A percentile compares a stretch with the other conserved stretches of the same genome.
Evolutionary conservation across 2,329 filamentous ascomycete species (phyloP).

Genomic region (Fusarium verticillioides): DNA sequence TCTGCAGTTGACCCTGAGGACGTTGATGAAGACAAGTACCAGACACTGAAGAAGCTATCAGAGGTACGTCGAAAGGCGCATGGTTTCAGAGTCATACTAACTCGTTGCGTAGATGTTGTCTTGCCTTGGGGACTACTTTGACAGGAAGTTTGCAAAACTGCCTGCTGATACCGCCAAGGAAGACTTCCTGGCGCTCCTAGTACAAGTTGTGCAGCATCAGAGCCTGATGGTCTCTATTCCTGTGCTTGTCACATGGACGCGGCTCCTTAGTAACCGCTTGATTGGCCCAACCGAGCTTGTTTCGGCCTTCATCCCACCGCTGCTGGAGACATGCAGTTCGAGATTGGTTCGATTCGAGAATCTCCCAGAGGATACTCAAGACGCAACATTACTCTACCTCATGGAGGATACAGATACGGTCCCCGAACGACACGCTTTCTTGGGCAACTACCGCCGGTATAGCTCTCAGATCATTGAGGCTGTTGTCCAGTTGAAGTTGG

Average conservation of each 20-base stretch:
- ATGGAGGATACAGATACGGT: slow-evolving; percentile 95
- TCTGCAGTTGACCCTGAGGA: slow-evolving; percentile 82
- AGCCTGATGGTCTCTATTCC: slow-evolving; percentile 95
- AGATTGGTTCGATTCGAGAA: slow-evolving; percentile 89
- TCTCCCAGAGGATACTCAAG: slow-evolving; percentile 82
- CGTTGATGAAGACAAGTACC: slow-evolving; percentile 91
- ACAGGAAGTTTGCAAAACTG: slow-evolving; percentile 77
- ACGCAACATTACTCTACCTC: slow-evolving; percentile 83
- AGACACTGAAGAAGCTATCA: slow-evolving; percentile 91
- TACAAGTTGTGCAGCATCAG: slow-evolving; percentile 81
- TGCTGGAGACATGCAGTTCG: slow-evolving; percentile 85
- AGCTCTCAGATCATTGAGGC: slow-evolving; percentile 87
- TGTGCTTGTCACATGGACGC: slow-evolving; percentile 89
- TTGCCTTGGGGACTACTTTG: slow-evolving; percentile 84
- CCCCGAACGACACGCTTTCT: slow-evolving; percentile 92
- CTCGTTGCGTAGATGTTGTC: slow-evolving; percentile 74
- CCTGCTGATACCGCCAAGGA: slow-evolving; percentile 73
- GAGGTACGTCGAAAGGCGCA: slow-evolving; percentile 68
- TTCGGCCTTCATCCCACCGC: slow-evolving; percentile 73
- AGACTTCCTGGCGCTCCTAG: slow-evolving; percentile 81
- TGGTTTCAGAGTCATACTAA: neutral
- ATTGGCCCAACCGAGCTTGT: slow-evolving; percentile 72
- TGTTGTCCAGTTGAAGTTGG: slow-evolving; percentile 82
- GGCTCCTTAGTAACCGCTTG: slow-evolving; percentile 77
- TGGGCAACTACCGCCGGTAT: slow-evolving; percentile 94